Conservation (phyloP, 2,329 filamentous ascomycete species). For the Aureobasidium namibiae region DNA sequence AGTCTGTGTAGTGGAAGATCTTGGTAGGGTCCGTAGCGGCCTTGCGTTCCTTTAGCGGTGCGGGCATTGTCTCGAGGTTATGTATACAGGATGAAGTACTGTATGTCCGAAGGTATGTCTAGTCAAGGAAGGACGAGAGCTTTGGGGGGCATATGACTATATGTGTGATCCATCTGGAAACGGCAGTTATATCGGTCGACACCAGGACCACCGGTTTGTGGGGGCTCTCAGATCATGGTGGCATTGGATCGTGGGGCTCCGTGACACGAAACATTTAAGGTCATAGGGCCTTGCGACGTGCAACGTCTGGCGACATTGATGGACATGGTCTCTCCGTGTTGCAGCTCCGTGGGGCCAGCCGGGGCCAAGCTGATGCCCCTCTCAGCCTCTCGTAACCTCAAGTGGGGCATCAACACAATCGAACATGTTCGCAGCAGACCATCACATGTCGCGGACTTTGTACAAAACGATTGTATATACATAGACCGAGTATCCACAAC, state of each 20-base stretch:
- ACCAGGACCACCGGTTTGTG: background rate
- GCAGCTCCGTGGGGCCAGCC: background rate
- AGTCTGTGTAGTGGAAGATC: constrained; percentile 31
- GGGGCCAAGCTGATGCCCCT: background rate
- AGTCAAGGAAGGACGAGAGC: background rate
- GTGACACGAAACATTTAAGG: background rate
- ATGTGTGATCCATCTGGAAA: background rate
- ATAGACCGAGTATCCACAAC: background rate
- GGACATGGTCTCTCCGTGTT: background rate
- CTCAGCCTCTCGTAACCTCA: background rate
- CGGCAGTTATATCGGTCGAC: background rate
- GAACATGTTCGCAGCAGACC: background rate
- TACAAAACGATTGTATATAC: constrained; percentile 1
- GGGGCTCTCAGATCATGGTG: background rate
- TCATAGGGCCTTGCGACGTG: background rate
- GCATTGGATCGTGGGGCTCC: background rate
- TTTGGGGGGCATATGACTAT: background rate
- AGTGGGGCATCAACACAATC: background rate
- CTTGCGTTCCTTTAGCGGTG: constrained; percentile 20
- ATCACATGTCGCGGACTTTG: background rate
- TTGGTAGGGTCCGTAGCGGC: constrained; percentile 30
- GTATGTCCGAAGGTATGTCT: background rate
- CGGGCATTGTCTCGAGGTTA: background rate
- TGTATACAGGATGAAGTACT: background rate
- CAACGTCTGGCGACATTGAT: background rate